phyloP scores from a whole-genome alignment of 2,329 filamentous ascomycete genomes.

The Colletotrichum orbiculare region DNA sequence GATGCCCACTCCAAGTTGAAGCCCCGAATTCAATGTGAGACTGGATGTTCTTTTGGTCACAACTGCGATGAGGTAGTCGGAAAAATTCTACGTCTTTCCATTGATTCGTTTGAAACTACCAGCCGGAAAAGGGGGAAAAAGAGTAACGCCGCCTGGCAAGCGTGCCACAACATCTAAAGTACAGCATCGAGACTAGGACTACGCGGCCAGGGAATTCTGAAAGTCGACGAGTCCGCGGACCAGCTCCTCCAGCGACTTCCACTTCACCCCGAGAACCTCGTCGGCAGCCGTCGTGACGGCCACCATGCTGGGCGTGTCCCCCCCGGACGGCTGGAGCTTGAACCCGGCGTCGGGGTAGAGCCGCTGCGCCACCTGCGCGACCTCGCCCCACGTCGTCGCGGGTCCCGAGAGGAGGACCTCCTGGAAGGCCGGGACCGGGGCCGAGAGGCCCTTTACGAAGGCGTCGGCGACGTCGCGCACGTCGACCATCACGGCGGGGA shows the following conservation, averaged over 20 bases:
- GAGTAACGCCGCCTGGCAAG: too few species aligned
- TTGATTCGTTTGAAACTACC: too few species aligned
- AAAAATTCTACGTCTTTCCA: too few species aligned
- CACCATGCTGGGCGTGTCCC: neutral
- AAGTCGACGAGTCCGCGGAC: neutral
- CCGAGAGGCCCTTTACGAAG: neutral
- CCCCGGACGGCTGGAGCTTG: neutral
- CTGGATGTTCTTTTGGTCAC: too few species aligned
- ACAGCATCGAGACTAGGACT: neutral
- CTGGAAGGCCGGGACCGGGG: neutral
- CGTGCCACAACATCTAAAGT: neutral
- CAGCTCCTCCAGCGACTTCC: constrained; percentile 3
- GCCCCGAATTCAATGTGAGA: too few species aligned
- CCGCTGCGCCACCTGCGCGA: neutral
- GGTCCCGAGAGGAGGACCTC: constrained; percentile 22
- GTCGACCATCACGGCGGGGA: constrained; percentile 1
- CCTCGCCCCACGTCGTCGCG: neutral
- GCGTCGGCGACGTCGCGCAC: constrained; percentile 23
- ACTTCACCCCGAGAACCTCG: constrained; percentile 9
- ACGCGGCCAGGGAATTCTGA: neutral
- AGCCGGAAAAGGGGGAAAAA: too few species aligned
- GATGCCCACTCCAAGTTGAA: too few species aligned
- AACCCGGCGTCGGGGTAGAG: neutral
- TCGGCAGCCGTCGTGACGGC: constrained; percentile 9
- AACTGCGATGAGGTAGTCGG: too few species aligned